Evolutionary conservation across 371 early-diverging fungal genomes (phyloP).

Genomic region (Mucor plumbeus): DNA sequence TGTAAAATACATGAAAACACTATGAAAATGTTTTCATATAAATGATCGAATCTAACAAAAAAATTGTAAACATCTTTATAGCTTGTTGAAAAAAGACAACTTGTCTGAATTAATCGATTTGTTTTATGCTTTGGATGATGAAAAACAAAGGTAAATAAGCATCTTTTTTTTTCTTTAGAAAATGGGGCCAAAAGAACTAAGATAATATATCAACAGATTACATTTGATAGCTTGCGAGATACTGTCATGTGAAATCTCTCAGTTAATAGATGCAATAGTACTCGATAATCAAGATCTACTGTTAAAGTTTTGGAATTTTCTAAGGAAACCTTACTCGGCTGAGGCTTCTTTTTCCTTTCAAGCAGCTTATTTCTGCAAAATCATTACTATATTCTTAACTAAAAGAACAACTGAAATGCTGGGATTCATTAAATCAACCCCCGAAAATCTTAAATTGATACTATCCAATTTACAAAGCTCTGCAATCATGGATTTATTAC

Average conservation of each 20-base stretch:
- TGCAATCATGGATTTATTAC: conserved; percentile 84
- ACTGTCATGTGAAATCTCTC: conserved; percentile 84
- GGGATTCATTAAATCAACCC: conserved; percentile 67
- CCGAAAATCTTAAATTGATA: conserved; percentile 59
- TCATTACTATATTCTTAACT: conserved; percentile 81
- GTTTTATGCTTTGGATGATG: conserved; percentile 30
- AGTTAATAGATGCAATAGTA: conserved; percentile 77
- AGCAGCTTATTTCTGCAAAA: conserved; percentile 88
- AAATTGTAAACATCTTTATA: background rate
- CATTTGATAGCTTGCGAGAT: conserved; percentile 88
- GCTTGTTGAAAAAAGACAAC: conserved; percentile 52
- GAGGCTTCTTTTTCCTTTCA: conserved; percentile 70
- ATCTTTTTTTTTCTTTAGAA: too few relatives aligned
- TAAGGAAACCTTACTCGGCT: conserved; percentile 74
- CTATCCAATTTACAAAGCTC: conserved; percentile 81
- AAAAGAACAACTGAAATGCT: conserved; percentile 82
- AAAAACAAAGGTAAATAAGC: conserved; percentile 24
- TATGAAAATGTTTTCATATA: background rate
- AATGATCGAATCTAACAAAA: background rate
- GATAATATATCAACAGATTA: conserved; percentile 51
- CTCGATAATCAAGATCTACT: conserved; percentile 70
- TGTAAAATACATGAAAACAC: conserved; percentile 10
- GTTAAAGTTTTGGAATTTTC: conserved; percentile 80
- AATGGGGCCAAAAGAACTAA: too few relatives aligned
- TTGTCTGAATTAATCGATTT: conserved; percentile 75